phyloP scores from a whole-genome alignment of 2,329 filamentous ascomycete species.

The Cytospora schulzeri region DNA sequence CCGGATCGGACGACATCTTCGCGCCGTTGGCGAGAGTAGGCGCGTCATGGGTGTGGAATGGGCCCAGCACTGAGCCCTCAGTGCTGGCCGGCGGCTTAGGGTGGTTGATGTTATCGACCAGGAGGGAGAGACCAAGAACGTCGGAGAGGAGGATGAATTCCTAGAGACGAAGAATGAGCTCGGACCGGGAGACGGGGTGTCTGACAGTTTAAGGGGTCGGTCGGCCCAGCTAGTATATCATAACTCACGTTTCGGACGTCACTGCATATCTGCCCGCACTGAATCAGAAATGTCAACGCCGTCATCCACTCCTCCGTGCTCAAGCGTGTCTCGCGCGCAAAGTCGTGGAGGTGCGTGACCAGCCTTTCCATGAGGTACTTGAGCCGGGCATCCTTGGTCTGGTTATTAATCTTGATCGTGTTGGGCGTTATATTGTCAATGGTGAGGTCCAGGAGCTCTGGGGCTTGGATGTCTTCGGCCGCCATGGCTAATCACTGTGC shows the following conservation, averaged over 20 bases:
- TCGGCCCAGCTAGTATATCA: neutral
- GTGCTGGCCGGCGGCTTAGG: slow-evolving; percentile 72
- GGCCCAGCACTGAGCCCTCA: slow-evolving; percentile 79
- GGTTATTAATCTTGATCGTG: slow-evolving; percentile 73
- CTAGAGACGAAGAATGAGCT: slow-evolving; percentile 37
- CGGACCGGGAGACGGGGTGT: slow-evolving; percentile 25
- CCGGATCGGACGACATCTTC: slow-evolving; percentile 67
- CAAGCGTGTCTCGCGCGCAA: slow-evolving; percentile 75
- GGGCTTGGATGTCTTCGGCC: slow-evolving; percentile 26
- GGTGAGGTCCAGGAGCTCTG: slow-evolving; percentile 59
- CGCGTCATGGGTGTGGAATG: slow-evolving; percentile 82
- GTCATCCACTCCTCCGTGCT: slow-evolving; percentile 79
- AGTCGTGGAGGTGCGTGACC: slow-evolving; percentile 79
- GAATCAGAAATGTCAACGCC: slow-evolving; percentile 70
- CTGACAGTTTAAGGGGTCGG: too few relatives aligned
- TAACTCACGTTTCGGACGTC: slow-evolving; percentile 69
- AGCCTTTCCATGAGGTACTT: slow-evolving; percentile 74
- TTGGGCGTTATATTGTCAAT: slow-evolving; percentile 82
- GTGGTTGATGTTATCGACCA: slow-evolving; percentile 83
- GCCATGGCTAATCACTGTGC: slow-evolving; percentile 13
- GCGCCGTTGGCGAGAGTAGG: slow-evolving; percentile 57
- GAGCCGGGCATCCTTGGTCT: slow-evolving; percentile 64
- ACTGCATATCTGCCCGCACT: slow-evolving; percentile 71
- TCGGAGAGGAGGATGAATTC: slow-evolving; percentile 85
- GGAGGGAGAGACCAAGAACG: slow-evolving; percentile 74